Evolutionary conservation across 1,284 basidiomycete genomes (phyloP).

Genomic region (Afroboletus lepidellus): DNA sequence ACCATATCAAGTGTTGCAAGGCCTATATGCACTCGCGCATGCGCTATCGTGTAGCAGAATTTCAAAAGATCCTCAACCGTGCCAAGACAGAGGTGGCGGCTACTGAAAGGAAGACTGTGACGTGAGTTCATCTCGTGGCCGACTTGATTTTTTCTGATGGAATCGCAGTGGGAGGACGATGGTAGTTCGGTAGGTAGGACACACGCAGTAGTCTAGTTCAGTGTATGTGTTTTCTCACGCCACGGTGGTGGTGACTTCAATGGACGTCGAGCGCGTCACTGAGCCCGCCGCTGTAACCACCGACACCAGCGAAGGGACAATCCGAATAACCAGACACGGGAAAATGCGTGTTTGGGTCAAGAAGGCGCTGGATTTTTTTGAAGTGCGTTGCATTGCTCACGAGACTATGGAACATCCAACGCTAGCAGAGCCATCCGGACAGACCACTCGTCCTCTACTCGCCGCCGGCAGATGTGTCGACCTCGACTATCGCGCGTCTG

Average conservation of each 20-base stretch:
- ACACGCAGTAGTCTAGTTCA: background rate
- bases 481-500: slow-evolving; percentile 60
- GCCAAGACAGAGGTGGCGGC: slow-evolving; percentile 93
- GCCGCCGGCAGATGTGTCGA: slow-evolving; percentile 44
- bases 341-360: slow-evolving; percentile 64
- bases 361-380: slow-evolving; percentile 58
- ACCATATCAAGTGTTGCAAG: slow-evolving; percentile 99
- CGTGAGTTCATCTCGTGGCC: slow-evolving; percentile 48
- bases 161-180: slow-evolving; percentile 51
- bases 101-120: slow-evolving; percentile 90
- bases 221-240: slow-evolving; percentile 23
- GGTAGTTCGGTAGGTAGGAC: slow-evolving; percentile 42
- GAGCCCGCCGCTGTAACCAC: slow-evolving; percentile 6
- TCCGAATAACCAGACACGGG: slow-evolving; percentile 64
- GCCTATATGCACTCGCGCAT: slow-evolving; percentile 99
- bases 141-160: slow-evolving; percentile 11
- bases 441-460: slow-evolving; percentile 68
- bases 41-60: slow-evolving; percentile 93
- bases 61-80: slow-evolving; percentile 96
- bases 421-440: slow-evolving; percentile 51
- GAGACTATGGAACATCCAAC: slow-evolving; percentile 9
- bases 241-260: slow-evolving; percentile 6
- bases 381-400: slow-evolving; percentile 43
- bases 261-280: slow-evolving; percentile 18
- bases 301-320: slow-evolving; percentile 15